Evolutionary conservation across 164 flowering plant genomes (phyloP), one percentile per base, ranked within the genome.

Genomic region (Magnolia sinica): DNA sequence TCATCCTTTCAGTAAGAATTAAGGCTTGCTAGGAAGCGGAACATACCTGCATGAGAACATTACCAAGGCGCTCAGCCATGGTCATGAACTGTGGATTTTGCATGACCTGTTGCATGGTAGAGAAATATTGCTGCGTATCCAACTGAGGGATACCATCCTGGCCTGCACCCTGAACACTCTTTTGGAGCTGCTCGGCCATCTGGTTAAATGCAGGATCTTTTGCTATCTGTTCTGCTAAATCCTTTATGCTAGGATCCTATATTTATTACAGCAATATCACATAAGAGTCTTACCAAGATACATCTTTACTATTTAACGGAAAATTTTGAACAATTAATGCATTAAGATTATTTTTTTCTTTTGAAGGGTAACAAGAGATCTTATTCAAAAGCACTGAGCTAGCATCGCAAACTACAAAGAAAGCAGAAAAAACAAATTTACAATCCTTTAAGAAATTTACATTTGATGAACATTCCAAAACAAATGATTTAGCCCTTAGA

Each of bases 51-150:
- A 95, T 90, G 51, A 95, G 79, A 65, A 96, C 92, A 86, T 75
- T 90, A 76, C 99, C 99, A 86, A 95, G 98, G 64, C 90, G 93
- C 82, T 95, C 98, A 79, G 99, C 96, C 99, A 95, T 94, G 74
- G 86, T 86, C 98, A 93, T 91, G 81, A 93, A 95, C 58, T 92
- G 91, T 74, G 98, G 99, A 82, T 94, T 96, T 83, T 91, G 91
- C 97, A 94, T 96, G 80, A 94, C 99, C 80, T 94, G 96, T 82
- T 92, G 96, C 97, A 96, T 91, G 71, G 97, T 91, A 55, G 92
- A 73, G 71, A 79, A 82, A 71, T 94, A 94, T 66, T 95, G 92
- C n/a, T 92, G 90, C 49, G 90, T 72, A 83, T 95, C 94, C 80
- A 95, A 84, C 76, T 87, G 86, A 61, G 98, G 97, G 50, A 87